Base-by-base conservation (phyloP, 2,329 filamentous ascomycete species). In the Sarocladium strictum region DNA sequence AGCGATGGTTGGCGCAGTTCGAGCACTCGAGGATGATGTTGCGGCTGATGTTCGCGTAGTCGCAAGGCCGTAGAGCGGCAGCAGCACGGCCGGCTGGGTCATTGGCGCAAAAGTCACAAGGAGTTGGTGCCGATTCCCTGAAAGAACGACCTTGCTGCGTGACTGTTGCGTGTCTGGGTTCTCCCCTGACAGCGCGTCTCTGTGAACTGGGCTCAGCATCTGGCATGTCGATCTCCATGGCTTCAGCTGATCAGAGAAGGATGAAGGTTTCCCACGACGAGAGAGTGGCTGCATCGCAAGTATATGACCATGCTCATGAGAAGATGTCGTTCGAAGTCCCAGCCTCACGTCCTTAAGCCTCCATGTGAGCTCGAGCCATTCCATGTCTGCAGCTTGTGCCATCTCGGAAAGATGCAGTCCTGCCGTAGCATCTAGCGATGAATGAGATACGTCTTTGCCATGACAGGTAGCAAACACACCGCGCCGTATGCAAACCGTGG, bases 1-100 rank as follows among this genome's bases (percentile, higher is more conserved):
- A 56, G 11, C 63, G 57, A 37, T 61, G 27, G 53, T 65, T 59
- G 40, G 63, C 58, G 50, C 63, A 65, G 57, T 62, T 65, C 33
- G 53, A 55, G 55, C 63, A 65, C 33, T 65, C 63, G 4, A 63
- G n/a, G 17, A 51, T 37, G 45, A 54, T 57, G 7, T 54, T 17
- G 35, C 35, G 54, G 1, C n/a, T 47, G n/a, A 53, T 26, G 40
- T 33, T 53, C 14, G 11, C 2, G 47, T 40, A 56, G 53, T 63
- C 53, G 50, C 63, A 63, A 6, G 57, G 54, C 1, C 21, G 40
- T 10, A 6, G 3, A 12, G 17, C 45, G 26, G 54, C 40, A 53
- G 58, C 57, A 21, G 17, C 32, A n/a, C 15, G 15, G 2, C 59
- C 57, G 1, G 11, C 17, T 3, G 53, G 53, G 21, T 62, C 23